Conservation (phyloP, 2,329 filamentous ascomycete genomes). For the Botrytis porri region DNA sequence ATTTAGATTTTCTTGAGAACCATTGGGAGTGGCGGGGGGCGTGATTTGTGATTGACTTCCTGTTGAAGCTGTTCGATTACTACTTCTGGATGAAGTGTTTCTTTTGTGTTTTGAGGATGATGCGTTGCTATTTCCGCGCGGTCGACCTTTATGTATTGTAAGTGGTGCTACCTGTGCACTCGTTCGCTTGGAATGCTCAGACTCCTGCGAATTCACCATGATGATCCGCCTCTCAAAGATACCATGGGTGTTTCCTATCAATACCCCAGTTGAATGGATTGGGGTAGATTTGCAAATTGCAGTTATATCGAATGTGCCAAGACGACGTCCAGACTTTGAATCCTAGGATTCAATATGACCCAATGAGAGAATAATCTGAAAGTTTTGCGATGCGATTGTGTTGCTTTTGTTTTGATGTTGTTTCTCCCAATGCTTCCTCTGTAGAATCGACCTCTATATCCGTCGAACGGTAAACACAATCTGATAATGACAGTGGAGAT, state of each 20-base stretch:
- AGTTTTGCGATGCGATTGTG: not conserved
- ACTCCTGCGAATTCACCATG: constrained; percentile 36
- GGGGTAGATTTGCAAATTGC: not conserved
- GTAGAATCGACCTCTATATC: not conserved
- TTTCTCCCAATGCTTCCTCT: not conserved
- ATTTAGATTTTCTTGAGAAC: constrained; percentile 55
- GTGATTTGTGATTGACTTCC: constrained; percentile 58
- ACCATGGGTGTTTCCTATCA: constrained; percentile 12
- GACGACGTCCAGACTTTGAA: not conserved
- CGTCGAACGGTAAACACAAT: not conserved
- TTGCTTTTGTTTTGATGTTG: not conserved
- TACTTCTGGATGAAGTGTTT: constrained; percentile 45
- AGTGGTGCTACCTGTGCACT: constrained; percentile 62
- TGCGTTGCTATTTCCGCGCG: constrained; percentile 38
- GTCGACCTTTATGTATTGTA: constrained; percentile 48
- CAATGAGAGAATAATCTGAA: not conserved
- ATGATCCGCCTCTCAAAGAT: constrained; percentile 24
- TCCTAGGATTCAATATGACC: not conserved
- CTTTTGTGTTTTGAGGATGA: constrained; percentile 40
- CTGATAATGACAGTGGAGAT: constrained; percentile 15
- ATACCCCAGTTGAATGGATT: not conserved
- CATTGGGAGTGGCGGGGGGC: constrained; percentile 71
- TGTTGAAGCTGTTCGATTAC: constrained; percentile 30
- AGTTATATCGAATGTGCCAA: not conserved
- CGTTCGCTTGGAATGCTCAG: constrained; percentile 43